Evolutionary conservation across 768 basidiomycete species (phyloP), one percentile per base, ranked within the genome.

Genomic region (Clavaria fumosa): DNA sequence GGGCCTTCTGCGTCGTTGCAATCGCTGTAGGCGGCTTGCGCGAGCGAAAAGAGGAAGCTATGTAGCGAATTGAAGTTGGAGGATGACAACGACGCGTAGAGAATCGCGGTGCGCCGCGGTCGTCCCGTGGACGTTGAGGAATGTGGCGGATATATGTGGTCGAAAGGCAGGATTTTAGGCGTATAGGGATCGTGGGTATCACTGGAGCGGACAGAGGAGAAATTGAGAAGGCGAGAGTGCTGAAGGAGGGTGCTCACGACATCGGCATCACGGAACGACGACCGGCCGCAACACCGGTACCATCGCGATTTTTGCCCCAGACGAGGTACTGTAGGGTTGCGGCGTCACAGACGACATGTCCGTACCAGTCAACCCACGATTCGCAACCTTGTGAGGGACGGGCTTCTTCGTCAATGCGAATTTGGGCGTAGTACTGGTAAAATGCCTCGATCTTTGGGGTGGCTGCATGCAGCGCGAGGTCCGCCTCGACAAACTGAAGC

Each of bases 291-390:
- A 46, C 43, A 22, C 53, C 50, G 3, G 59, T 35, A 14, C 63
- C 42, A 39, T 69, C 68, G 38, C 71, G 63, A 10, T 67, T 58
- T 43, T 75, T 66, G 12, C 62, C 47, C 12, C 67, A 64, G 19
- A 62, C 70, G 15, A 84, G 57, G 24, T 60, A 64, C 15, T 61
- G 58, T 35, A 84, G 61, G 3, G 59, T 66, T 44, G 78, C 67
- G 11, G 69, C 63, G 44, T 80, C 74, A 49, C 85, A 89, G 1
- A 79, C 66, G 19, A 72, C 62, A 34, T 69, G 53, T 1, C 85
- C 83, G 49, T 85, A 79, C 84, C 81, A 85, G 39, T 82, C 82
- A 7, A 83, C 78, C 84, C 78, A 89, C 9, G 78, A 77, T 2
- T 66, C 74, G 47, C 77, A 81, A 7, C 51, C 55, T 23, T 48